Percentiles rank a stretch among this genome's conserved stretches.
phyloP scores from a whole-genome alignment of 805 yeast species.

The Hanseniaspora meyeri region DNA sequence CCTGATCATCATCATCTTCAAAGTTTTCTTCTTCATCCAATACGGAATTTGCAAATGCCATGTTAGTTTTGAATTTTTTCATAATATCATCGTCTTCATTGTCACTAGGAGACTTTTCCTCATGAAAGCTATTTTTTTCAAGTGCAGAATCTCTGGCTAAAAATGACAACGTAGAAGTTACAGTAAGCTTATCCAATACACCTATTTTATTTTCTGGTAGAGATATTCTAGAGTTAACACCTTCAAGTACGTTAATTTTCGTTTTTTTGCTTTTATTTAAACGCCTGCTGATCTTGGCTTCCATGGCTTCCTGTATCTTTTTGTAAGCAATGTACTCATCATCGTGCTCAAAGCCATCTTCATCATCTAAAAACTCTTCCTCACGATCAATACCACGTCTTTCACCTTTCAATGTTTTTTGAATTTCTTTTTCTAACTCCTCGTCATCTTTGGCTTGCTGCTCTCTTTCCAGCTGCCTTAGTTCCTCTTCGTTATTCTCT shows the following conservation, averaged over 20 bases:
- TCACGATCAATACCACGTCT: slow-evolving; percentile 16
- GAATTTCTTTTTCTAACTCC: slow-evolving; percentile 10
- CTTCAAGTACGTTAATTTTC: slow-evolving; percentile 5
- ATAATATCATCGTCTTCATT: background rate
- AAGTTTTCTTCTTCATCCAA: background rate
- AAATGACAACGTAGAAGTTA: slow-evolving; percentile 5
- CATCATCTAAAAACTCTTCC: slow-evolving; percentile 14
- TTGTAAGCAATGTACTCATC: slow-evolving; percentile 13
- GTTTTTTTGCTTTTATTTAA: slow-evolving; percentile 7
- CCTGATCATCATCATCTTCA: slow-evolving; percentile 12
- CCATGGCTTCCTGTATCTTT: background rate
- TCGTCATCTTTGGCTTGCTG: slow-evolving; percentile 4
- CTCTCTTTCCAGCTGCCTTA: slow-evolving; percentile 22
- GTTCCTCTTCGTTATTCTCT: slow-evolving; percentile 19
- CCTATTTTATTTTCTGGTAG: slow-evolving; percentile 8
- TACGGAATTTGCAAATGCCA: background rate
- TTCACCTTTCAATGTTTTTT: slow-evolving; percentile 15
- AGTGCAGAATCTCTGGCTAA: background rate
- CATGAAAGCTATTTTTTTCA: background rate
- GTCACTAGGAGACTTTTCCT: background rate
- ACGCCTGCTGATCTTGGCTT: background rate
- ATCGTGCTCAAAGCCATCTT: slow-evolving; percentile 12
- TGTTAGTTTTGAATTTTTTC: background rate
- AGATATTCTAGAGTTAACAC: background rate
- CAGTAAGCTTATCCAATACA: slow-evolving; percentile 3